phyloP scores from a whole-genome alignment of 75 land plant genomes.

The Sequoiadendron giganteum region DNA sequence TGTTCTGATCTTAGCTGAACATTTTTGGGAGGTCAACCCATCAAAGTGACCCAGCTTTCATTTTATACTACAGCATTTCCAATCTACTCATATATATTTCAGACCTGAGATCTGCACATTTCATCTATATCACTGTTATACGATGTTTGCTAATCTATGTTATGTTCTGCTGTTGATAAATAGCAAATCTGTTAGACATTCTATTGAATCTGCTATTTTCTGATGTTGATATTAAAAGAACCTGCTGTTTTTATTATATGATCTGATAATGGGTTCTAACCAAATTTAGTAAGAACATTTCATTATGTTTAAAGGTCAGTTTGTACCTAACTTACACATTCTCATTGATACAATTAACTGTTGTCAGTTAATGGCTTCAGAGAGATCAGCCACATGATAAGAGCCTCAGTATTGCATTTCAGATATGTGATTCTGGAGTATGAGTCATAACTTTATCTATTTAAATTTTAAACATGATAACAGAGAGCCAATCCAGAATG shows the following conservation, averaged over 20 bases:
- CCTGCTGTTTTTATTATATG: neutral
- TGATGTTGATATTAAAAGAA: neutral
- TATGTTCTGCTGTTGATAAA: too few relatives aligned
- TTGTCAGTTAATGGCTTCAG: neutral
- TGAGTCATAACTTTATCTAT: neutral
- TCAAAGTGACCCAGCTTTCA: neutral
- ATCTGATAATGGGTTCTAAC: neutral
- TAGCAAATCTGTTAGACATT: neutral
- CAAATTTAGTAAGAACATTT: neutral
- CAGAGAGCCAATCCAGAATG: neutral
- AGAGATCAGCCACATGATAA: neutral
- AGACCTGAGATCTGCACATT: neutral
- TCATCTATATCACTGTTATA: neutral
- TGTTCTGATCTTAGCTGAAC: neutral
- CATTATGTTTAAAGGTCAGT: neutral
- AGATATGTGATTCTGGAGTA: neutral
- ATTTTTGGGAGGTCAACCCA: neutral
- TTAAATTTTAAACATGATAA: neutral
- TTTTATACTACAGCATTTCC: too few relatives aligned
- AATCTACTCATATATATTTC: neutral
- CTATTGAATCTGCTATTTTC: neutral
- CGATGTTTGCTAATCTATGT: neutral
- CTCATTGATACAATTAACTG: too few relatives aligned
- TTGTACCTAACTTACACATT: neutral
- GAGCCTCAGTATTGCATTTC: neutral